Base-by-base conservation (phyloP, 129 eudicot species). In the Artemisia argyi region DNA sequence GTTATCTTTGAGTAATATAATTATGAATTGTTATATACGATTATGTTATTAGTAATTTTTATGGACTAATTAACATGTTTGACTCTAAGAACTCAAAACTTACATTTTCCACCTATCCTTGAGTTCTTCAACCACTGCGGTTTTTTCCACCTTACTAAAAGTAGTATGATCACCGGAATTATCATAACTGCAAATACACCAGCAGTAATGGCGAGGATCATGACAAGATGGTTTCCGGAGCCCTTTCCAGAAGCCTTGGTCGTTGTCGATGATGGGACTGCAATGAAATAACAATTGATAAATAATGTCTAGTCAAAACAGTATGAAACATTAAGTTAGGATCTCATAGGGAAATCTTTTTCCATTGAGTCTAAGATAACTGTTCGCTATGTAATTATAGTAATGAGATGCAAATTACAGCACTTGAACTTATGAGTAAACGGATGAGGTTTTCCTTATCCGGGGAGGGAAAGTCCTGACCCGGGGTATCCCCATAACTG, bases 231-330 rank as follows among this genome's bases (percentile, higher is more conserved):
- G 17, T 68, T 84, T 55, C 65, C 57, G 3, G 90, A 83, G 57
- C 78, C 67, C 12, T 74, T 56, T 66, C 22, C 57, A 48, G 88
- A 73, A 56, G 65, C 77, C 28, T 4, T 11, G 16, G 56, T 52
- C 3, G 64, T 67, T 13, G 80, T 80, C n/a, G 82, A 62, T 55
- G 82, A 55, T 62, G 50, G 59, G 68, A 66, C 89, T 84, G 81
- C 52, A 83, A 48, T 7, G 44, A 35, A 35, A 35, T 15, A 62
- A 54, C 8, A 30, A 11, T 26, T 57, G n/a, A 15, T 1, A 66
- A 39, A 39, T 39, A 17, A 7, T 39, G 46, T 39, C 46, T 39
- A 39, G 46, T 39, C 8, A 39, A 39, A 39, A 39, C 8, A 39
- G 46, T 39, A 39, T 39, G 46, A 39, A 39, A 39, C 10, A 39